phyloP scores from a whole-genome alignment of 169 alveolate genomes.

The Toxoplasma gondii region DNA sequence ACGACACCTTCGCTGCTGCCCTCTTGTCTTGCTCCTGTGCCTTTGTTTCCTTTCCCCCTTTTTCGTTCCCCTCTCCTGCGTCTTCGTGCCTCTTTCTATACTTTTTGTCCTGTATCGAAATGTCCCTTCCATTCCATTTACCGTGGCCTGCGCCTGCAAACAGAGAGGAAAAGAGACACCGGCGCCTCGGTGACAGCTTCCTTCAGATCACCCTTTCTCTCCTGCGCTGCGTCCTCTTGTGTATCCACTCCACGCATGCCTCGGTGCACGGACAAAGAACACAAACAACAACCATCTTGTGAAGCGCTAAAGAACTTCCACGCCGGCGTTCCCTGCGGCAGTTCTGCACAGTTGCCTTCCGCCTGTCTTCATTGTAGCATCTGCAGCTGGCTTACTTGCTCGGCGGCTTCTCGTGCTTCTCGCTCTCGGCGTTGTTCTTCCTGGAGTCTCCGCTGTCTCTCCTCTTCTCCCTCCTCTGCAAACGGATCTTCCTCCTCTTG shows the following conservation, averaged over 20 bases:
- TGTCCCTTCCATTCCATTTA: neutral
- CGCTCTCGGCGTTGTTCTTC: neutral
- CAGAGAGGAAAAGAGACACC: neutral
- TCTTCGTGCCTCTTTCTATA: neutral
- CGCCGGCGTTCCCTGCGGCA: too few species aligned
- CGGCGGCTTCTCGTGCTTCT: neutral
- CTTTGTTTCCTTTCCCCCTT: neutral
- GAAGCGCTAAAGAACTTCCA: too few species aligned
- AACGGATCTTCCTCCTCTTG: neutral
- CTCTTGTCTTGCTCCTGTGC: too few species aligned
- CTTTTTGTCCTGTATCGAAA: neutral
- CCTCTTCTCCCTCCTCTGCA: conserved; percentile 2
- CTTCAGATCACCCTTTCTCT: neutral
- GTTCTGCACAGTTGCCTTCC: neutral
- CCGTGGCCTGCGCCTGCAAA: neutral
- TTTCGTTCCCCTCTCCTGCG: neutral
- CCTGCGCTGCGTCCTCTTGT: too few species aligned
- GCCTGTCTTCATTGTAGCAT: neutral
- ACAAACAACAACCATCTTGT: too few species aligned
- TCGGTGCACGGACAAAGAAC: too few species aligned
- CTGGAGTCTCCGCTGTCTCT: neutral
- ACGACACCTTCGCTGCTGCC: too few species aligned
- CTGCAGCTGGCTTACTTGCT: neutral
- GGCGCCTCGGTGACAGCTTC: neutral
- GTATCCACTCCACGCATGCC: too few species aligned